phyloP scores from a whole-genome alignment of 345 rosid species.

The Syzygium oleosum region DNA sequence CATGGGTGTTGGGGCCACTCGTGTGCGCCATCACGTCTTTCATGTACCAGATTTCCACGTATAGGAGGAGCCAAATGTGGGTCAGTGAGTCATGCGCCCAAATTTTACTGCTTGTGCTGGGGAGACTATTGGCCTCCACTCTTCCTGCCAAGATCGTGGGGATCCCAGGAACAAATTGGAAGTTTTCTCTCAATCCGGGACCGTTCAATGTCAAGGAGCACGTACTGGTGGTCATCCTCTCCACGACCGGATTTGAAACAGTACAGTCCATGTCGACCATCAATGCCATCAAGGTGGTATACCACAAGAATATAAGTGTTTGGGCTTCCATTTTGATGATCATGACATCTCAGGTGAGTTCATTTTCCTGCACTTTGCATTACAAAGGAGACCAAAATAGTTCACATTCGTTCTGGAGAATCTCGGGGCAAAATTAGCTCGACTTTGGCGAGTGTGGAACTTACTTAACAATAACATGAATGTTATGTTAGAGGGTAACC shows the following conservation, averaged over 20 bases:
- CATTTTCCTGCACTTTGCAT: neutral
- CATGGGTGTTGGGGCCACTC: conserved; percentile 33
- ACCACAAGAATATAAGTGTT: conserved; percentile 7
- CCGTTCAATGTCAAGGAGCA: conserved; percentile 45
- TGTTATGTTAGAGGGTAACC: neutral
- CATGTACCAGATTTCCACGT: conserved; percentile 29
- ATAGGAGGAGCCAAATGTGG: conserved; percentile 16
- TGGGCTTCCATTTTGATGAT: conserved; percentile 37
- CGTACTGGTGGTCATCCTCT: conserved; percentile 32
- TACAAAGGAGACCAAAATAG: neutral
- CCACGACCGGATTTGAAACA: conserved; percentile 13
- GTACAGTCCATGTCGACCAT: conserved; percentile 6
- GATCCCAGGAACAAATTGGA: conserved; percentile 28
- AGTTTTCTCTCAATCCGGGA: conserved; percentile 45
- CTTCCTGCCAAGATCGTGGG: conserved; percentile 8
- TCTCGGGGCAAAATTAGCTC: neutral
- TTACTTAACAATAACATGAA: neutral
- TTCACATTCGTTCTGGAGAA: neutral
- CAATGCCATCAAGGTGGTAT: conserved; percentile 26
- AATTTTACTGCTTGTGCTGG: conserved; percentile 28
- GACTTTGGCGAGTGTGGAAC: neutral
- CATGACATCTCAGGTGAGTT: conserved; percentile 65
- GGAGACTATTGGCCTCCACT: conserved; percentile 31
- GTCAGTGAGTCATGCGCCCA: conserved; percentile 24
- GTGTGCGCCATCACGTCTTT: conserved; percentile 20